phyloP scores from a whole-genome alignment of 768 basidiomycete species.

The Suillus variegatus region DNA sequence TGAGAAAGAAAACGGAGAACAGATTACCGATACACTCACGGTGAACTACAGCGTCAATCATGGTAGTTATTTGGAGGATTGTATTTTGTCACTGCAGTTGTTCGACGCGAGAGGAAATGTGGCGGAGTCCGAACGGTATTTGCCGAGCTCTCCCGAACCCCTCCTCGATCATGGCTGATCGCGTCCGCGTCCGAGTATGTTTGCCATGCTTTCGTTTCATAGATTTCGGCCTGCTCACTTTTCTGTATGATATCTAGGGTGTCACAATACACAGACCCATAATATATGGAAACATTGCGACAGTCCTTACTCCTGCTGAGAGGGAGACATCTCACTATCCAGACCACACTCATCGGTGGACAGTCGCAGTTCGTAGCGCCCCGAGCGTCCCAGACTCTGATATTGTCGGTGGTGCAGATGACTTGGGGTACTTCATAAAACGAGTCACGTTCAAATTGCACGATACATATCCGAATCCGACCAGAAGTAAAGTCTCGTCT shows the following conservation, averaged over 20 bases:
- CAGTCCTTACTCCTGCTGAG: conserved; percentile 74
- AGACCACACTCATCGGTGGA: conserved; percentile 96
- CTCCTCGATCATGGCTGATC: conserved; percentile 57
- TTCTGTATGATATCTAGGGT: conserved; percentile 51
- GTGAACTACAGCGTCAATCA: conserved; percentile 66
- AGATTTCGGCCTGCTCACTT: conserved; percentile 12
- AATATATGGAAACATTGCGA: conserved; percentile 94
- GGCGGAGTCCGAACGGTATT: conserved; percentile 37
- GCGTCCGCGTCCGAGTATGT: conserved; percentile 79
- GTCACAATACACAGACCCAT: conserved; percentile 86
- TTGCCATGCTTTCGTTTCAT: conserved; percentile 15
- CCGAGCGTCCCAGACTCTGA: conserved; percentile 72
- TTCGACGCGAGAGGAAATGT: conserved; percentile 10
- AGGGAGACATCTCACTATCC: conserved; percentile 52
- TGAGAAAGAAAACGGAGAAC: not conserved
- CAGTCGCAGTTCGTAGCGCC: conserved; percentile 90
- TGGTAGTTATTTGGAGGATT: conserved; percentile 28
- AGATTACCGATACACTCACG: conserved; percentile 42
- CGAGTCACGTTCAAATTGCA: conserved; percentile 97
- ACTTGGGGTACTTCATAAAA: conserved; percentile 89
- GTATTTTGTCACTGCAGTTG: conserved; percentile 13
- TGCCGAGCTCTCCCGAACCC: conserved; percentile 41
- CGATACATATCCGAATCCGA: conserved; percentile 92
- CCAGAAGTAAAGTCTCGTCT: conserved; percentile 66
- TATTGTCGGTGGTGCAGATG: conserved; percentile 87